phyloP scores from a whole-genome alignment of 495 filamentous ascomycete genomes.

The Podospora conica region DNA sequence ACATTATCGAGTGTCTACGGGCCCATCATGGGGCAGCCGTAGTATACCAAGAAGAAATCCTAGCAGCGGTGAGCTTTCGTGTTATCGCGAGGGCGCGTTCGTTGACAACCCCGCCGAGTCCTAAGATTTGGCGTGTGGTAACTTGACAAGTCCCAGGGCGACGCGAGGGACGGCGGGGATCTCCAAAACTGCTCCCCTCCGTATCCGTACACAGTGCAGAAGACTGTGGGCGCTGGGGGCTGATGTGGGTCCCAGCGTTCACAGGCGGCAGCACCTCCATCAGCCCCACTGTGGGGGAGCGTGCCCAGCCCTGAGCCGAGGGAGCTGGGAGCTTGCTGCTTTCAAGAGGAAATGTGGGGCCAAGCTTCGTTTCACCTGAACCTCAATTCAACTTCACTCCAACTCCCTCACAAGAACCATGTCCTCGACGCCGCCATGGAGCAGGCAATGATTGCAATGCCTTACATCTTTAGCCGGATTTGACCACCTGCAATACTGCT shows the following conservation, averaged over 20 bases:
- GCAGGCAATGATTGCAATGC: neutral
- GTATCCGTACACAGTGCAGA: too few species aligned
- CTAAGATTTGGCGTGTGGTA: neutral
- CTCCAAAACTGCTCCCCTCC: neutral
- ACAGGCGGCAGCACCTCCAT: neutral
- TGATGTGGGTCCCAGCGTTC: neutral
- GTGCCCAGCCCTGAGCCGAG: too few species aligned
- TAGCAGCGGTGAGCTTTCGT: neutral
- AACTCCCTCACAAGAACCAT: neutral
- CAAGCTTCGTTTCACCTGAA: neutral
- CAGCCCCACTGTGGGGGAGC: neutral
- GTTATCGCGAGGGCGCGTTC: neutral
- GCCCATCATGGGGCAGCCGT: conserved; percentile 13
- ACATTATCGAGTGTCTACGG: conserved; percentile 50
- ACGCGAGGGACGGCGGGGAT: too few species aligned
- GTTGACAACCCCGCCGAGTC: neutral
- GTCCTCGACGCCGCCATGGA: neutral
- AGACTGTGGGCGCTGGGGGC: neutral
- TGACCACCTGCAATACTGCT: too few species aligned
- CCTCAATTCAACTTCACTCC: neutral
- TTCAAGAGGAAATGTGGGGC: neutral
- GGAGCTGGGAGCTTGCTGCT: too few species aligned
- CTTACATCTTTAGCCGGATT: neutral
- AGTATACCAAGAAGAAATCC: neutral
- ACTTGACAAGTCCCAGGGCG: neutral